Conservation (phyloP, 148 eudicot species). For the Fagopyrum esculentum region DNA sequence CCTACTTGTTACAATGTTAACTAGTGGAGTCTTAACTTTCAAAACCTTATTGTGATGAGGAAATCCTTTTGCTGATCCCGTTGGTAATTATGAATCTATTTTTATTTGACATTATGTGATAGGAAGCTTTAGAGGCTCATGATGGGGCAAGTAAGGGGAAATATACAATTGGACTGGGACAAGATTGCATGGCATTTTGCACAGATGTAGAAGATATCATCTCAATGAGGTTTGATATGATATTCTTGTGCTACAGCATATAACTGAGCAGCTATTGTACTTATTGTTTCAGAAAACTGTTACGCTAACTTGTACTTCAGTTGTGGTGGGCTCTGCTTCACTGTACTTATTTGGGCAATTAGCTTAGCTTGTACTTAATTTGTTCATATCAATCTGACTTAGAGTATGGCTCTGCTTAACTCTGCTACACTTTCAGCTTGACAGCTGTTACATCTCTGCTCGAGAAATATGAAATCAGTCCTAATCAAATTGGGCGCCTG, state of each 20-base stretch:
- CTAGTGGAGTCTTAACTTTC: neutral
- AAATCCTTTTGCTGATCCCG: neutral
- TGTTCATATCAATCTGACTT: neutral
- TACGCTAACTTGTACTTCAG: neutral
- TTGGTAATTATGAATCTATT: neutral
- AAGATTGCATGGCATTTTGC: constrained; percentile 96
- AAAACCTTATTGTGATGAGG: neutral
- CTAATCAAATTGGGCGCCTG: constrained; percentile 81
- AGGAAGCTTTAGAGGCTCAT: constrained; percentile 90
- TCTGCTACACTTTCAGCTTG: constrained; percentile 41
- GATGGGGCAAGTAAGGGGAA: constrained; percentile 98
- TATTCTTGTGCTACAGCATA: neutral
- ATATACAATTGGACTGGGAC: constrained; percentile 98
- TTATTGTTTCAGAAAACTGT: neutral
- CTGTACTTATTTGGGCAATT: neutral
- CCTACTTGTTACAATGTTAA: neutral
- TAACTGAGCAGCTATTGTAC: neutral
- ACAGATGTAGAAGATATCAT: constrained; percentile 97
- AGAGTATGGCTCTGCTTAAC: neutral
- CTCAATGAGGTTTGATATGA: constrained; percentile 78
- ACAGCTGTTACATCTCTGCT: constrained; percentile 87
- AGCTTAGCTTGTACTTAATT: neutral
- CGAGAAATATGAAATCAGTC: constrained; percentile 76
- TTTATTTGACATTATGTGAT: constrained; percentile 10
- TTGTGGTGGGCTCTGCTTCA: neutral